These are phyloP conservation scores for Posidonia oceanica DNA, from an alignment of 116 monocot species.

Conservation along the genomic window DNA sequence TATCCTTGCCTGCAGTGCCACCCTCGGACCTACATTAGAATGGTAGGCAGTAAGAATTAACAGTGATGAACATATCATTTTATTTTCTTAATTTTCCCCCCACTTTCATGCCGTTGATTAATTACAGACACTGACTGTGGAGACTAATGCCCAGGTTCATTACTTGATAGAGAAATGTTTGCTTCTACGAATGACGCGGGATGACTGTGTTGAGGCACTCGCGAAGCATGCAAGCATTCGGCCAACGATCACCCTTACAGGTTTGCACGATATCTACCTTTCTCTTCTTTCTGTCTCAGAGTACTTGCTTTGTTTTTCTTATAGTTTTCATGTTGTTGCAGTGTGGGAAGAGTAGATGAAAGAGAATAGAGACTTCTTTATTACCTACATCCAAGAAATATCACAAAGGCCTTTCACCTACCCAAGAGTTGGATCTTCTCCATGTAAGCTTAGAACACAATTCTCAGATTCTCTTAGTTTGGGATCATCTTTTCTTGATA, in stretches of 20 bases:
- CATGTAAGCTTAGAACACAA: background rate
- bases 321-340: slow-evolving; percentile 12
- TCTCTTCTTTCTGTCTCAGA: slow-evolving; percentile 4
- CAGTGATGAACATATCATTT: background rate
- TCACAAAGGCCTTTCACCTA: slow-evolving; percentile 12
- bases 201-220: slow-evolving; percentile 36
- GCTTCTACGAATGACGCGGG: slow-evolving; percentile 31
- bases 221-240: slow-evolving; percentile 32
- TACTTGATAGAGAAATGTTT: slow-evolving; percentile 62
- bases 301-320: background rate
- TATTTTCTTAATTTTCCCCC: background rate
- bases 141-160: slow-evolving; percentile 30
- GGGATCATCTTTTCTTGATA: background rate
- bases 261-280: slow-evolving; percentile 13
- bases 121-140: no score
- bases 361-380: slow-evolving; percentile 51
- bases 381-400: slow-evolving; percentile 23
- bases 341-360: slow-evolving; percentile 47
- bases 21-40: slow-evolving; percentile 38
- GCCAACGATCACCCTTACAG: slow-evolving; percentile 33
- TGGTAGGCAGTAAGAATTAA: slow-evolving; percentile 19
- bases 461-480: background rate
- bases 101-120: background rate
- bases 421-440: background rate
- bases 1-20: slow-evolving; percentile 38